Conservation (phyloP, 805 yeast species). For the Zygosaccharomyces bisporus region DNA sequence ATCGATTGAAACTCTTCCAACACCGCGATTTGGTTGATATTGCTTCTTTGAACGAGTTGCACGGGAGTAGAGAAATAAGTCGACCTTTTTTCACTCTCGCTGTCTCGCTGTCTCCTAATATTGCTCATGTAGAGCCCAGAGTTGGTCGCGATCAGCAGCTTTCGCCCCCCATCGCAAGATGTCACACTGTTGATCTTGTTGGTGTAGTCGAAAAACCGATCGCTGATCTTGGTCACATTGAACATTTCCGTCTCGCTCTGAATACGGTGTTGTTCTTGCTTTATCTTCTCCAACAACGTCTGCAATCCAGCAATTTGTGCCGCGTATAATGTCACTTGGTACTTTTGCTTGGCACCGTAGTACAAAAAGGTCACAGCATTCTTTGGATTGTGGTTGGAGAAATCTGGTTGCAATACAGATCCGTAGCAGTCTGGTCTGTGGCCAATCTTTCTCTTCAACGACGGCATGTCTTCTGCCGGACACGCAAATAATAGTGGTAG, state of each 20-base stretch:
- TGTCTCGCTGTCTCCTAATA: constrained; percentile 45
- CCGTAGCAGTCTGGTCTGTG: constrained; percentile 33
- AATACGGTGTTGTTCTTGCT: constrained; percentile 71
- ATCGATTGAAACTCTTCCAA: constrained; percentile 86
- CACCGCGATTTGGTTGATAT: constrained; percentile 85
- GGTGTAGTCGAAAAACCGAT: constrained; percentile 66
- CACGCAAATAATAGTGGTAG: constrained; percentile 70
- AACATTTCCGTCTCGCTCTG: constrained; percentile 73
- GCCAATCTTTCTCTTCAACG: constrained; percentile 44
- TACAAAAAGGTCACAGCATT: constrained; percentile 36
- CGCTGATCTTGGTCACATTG: constrained; percentile 69
- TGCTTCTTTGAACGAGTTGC: constrained; percentile 66
- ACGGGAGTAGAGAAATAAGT: constrained; percentile 66
- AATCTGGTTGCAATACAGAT: constrained; percentile 28
- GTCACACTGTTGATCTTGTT: constrained; percentile 86
- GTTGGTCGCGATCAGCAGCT: constrained; percentile 86
- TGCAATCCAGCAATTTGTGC: constrained; percentile 57
- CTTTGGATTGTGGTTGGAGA: constrained; percentile 23
- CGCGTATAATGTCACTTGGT: constrained; percentile 43
- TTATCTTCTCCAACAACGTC: constrained; percentile 74
- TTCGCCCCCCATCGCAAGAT: constrained; percentile 92
- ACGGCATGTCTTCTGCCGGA: constrained; percentile 74
- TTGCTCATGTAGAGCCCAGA: constrained; percentile 85
- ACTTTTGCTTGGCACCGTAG: constrained; percentile 39
- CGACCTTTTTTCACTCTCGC: constrained; percentile 44